phyloP scores from a whole-genome alignment of 2,329 filamentous ascomycete genomes.

The Endoconidiophora laricicola region DNA sequence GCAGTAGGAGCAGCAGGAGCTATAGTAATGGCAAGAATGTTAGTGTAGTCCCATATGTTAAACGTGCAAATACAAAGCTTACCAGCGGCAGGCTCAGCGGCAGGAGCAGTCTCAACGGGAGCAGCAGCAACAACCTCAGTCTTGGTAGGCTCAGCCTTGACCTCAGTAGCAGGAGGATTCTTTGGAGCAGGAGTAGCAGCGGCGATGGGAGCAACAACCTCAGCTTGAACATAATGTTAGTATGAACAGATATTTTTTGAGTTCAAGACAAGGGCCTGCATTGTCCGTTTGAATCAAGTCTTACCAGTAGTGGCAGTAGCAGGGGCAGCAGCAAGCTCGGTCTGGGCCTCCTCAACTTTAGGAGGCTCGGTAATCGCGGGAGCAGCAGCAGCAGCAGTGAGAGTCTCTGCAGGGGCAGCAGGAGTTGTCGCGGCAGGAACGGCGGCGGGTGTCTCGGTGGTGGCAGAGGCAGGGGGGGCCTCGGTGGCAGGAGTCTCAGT shows the following conservation, averaged over 20 bases:
- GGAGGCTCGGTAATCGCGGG: neutral
- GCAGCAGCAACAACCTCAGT: constrained; percentile 8
- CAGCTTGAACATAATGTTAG: neutral
- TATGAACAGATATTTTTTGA: neutral
- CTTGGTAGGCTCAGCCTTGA: constrained; percentile 19
- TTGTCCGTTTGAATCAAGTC: neutral
- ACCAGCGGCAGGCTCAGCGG: constrained; percentile 5
- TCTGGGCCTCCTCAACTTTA: neutral
- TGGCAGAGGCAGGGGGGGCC: constrained; percentile 14
- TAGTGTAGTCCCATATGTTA: neutral
- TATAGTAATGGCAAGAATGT: neutral
- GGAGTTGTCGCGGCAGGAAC: neutral
- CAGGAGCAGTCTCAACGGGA: constrained; percentile 7
- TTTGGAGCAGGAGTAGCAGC: constrained; percentile 18
- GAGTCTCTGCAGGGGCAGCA: neutral
- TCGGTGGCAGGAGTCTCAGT: neutral
- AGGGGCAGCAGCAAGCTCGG: neutral
- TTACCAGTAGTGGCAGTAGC: neutral
- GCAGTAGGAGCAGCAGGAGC: neutral
- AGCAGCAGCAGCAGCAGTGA: neutral
- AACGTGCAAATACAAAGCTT: constrained; percentile 13
- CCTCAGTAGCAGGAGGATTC: constrained; percentile 16
- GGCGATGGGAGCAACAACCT: neutral
- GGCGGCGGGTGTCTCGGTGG: constrained; percentile 14
- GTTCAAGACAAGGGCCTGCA: neutral